Evolutionary conservation across 2,329 filamentous ascomycete genomes (phyloP).

Genomic region (Botrytis cinerea): DNA sequence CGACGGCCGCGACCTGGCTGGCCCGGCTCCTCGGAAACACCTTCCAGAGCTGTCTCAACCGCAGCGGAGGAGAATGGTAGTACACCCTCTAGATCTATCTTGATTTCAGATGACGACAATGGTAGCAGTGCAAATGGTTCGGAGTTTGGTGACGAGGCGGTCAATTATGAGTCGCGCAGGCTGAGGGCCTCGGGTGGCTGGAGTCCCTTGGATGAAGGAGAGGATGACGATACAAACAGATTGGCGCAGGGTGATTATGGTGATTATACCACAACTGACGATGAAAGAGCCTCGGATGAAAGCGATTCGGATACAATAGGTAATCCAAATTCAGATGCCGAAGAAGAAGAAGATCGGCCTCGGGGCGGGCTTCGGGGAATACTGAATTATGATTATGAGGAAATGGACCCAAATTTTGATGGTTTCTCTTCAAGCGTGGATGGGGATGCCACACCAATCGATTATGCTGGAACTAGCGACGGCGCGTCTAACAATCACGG

Average conservation of each 20-base stretch:
- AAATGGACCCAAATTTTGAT: constrained; percentile 18
- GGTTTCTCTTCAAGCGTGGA: constrained; percentile 4
- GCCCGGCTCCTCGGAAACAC: constrained; percentile 24
- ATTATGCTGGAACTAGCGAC: constrained; percentile 7
- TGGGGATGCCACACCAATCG: constrained; percentile 12
- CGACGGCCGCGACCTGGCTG: constrained; percentile 28
- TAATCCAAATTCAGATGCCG: constrained; percentile 34
- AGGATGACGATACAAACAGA: constrained; percentile 32
- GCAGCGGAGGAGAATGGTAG: constrained; percentile 28
- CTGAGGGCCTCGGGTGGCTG: constrained; percentile 35
- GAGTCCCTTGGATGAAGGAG: constrained; percentile 41
- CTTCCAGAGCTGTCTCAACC: constrained; percentile 31
- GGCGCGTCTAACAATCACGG: background rate
- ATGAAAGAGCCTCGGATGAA: constrained; percentile 30
- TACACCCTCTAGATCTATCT: constrained; percentile 29
- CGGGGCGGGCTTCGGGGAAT: constrained; percentile 34
- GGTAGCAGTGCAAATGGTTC: constrained; percentile 32
- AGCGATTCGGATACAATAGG: constrained; percentile 39
- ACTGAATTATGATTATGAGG: constrained; percentile 25
- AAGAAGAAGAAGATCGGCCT: constrained; percentile 35
- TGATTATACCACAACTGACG: constrained; percentile 31
- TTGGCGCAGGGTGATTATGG: constrained; percentile 26
- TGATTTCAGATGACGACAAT: constrained; percentile 31
- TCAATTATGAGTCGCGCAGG: constrained; percentile 30
- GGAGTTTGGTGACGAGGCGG: constrained; percentile 37